A percentile compares a stretch with the other conserved stretches of the same genome.
phyloP scores from a whole-genome alignment of 179 eudicot genomes.

The Amaranthus tricolor region DNA sequence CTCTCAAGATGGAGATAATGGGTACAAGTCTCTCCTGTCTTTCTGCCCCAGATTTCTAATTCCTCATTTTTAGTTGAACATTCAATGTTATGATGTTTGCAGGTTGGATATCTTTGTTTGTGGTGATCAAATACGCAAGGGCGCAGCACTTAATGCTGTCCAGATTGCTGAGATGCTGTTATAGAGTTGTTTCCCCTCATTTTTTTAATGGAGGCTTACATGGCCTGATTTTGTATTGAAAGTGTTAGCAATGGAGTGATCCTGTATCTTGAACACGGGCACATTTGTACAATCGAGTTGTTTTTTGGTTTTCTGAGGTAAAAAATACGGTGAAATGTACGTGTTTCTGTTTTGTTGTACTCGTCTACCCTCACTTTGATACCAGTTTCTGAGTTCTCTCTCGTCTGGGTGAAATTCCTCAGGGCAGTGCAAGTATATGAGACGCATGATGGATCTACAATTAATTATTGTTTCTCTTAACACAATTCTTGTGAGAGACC shows the following conservation, averaged over 20 bases:
- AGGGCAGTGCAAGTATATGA: too few species aligned
- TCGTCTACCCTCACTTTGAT: too few species aligned
- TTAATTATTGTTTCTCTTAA: too few species aligned
- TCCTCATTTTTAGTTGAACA: background rate
- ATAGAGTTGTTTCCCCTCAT: constrained; percentile 25
- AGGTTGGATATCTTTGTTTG: constrained; percentile 94
- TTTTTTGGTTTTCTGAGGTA: constrained; percentile 1
- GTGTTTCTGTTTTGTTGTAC: background rate
- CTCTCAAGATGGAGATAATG: constrained; percentile 54
- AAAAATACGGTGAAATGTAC: background rate
- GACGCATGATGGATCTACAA: too few species aligned
- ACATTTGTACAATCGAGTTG: constrained; percentile 10
- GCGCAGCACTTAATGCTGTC: constrained; percentile 90
- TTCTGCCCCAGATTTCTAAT: background rate
- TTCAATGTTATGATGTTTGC: constrained; percentile 10
- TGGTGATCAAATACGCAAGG: constrained; percentile 98
- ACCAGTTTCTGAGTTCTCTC: too few species aligned
- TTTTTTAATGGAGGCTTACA: too few species aligned
- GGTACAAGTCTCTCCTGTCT: constrained; percentile 35
- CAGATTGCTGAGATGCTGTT: constrained; percentile 96
- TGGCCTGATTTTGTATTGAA: constrained; percentile 16
- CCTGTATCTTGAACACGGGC: background rate
- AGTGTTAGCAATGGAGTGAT: constrained; percentile 17
- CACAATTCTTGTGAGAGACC: too few species aligned
- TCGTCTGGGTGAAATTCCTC: too few species aligned